Evolutionary conservation across 805 yeast genomes (phyloP), one percentile per base, ranked within the genome.

Genomic region (Spathaspora sp.): DNA sequence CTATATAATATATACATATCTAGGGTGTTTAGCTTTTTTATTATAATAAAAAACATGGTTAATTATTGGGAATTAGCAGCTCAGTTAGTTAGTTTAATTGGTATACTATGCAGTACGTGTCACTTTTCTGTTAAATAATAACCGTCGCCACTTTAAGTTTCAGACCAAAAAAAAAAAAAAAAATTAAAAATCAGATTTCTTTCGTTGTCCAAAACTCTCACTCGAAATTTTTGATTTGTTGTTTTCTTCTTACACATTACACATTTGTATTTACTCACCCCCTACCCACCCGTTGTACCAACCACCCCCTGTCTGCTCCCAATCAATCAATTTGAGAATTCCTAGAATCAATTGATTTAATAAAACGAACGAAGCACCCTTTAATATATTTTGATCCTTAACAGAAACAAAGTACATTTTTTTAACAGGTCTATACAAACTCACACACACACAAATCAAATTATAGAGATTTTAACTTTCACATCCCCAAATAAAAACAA

Each of bases 181-280:
- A 39, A 39, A 16, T 12, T 1, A 14, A 17, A 42, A 42, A 42
- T 20, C 23, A 12, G 28, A 42, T 20, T 20, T 19, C 42, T 17
- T 20, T 20, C 23, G 40, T 35, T 35, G 40, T 35, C 40, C 40
- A 48, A 43, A 43, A 43, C 31, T 35, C 29, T 14, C 43, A 43
- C 18, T 17, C 42, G 19, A 50, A 44, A 48, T 28, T 42, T 48
- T 48, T 51, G 49, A 48, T 48, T 47, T 51, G 51, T 51, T 51
- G 51, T 51, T 47, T 44, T 51, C 44, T 43, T 48, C 47, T 26
- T 11, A 9, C 44, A 17, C 42, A 28, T 26, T 12, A 35, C 35
- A 31, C 35, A 16, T 35, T 35, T n/a, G 14, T n/a, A 14, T 35
- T 6, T n/a, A 14, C 45, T 26, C 45, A 23, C 29, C 3, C 14